These are phyloP conservation scores for Medicago lupulina DNA, from an alignment of 306 rosid species.

Conservation along the genomic window DNA sequence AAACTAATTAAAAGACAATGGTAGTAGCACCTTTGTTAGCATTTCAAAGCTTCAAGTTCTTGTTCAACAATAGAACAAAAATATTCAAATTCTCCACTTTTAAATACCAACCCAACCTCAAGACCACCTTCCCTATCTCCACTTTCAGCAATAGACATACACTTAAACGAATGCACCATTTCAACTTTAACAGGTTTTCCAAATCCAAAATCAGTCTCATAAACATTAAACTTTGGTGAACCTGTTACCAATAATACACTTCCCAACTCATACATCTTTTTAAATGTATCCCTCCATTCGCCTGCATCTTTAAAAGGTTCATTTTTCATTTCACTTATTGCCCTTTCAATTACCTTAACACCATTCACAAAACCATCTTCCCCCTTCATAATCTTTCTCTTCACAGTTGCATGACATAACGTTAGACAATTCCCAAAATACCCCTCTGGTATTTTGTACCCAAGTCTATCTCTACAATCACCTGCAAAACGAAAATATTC, in stretches of 20 bases:
- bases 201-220: constrained; percentile 52
- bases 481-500: constrained; percentile 44
- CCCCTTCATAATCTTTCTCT: constrained; percentile 43
- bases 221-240: constrained; percentile 46
- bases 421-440: constrained; percentile 55
- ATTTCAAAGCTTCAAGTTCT: constrained; percentile 29
- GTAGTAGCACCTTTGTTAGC: neutral
- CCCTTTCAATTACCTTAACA: constrained; percentile 31
- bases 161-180: constrained; percentile 45
- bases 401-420: constrained; percentile 11
- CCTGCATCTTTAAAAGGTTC: constrained; percentile 32
- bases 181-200: constrained; percentile 54
- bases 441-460: constrained; percentile 26
- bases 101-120: constrained; percentile 48
- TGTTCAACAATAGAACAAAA: constrained; percentile 23
- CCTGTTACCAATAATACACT: neutral
- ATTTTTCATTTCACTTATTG: constrained; percentile 20
- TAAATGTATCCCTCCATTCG: neutral
- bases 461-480: constrained; percentile 50
- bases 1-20: neutral
- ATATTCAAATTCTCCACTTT: neutral
- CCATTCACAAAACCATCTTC: constrained; percentile 44
- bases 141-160: constrained; percentile 51
- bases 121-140: constrained; percentile 44
- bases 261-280: no score